These are phyloP conservation scores for Lepiota brunneoincarnata DNA, from an alignment of 768 basidiomycete species.

Conservation along the genomic window DNA sequence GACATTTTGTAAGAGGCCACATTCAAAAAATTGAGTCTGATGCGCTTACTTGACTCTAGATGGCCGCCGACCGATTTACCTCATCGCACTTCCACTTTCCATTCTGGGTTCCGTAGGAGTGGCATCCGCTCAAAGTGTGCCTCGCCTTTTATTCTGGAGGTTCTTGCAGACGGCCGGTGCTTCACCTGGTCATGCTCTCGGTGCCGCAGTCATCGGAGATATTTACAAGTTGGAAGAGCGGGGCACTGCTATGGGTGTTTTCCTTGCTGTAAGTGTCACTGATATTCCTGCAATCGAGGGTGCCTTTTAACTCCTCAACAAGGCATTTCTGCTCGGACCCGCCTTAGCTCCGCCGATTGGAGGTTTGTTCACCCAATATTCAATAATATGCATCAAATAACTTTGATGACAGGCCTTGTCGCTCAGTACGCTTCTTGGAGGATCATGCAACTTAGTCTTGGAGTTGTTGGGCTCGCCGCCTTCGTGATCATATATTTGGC, in stretches of 20 bases:
- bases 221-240: slow-evolving; percentile 61
- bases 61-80: slow-evolving; percentile 58
- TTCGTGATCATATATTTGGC: slow-evolving; percentile 40
- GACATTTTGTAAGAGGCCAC: slow-evolving; percentile 26
- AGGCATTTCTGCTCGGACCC: slow-evolving; percentile 42
- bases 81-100: slow-evolving; percentile 58
- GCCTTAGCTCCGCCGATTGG: slow-evolving; percentile 58
- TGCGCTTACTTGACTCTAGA: slow-evolving; percentile 31
- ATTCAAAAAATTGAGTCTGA: neutral
- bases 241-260: slow-evolving; percentile 53
- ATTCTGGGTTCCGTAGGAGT: slow-evolving; percentile 59
- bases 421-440: slow-evolving; percentile 49
- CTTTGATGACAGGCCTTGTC: neutral
- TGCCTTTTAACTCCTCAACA: neutral
- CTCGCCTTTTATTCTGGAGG: slow-evolving; percentile 53
- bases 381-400: neutral
- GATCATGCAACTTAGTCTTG: slow-evolving; percentile 42
- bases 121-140: slow-evolving; percentile 38
- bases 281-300: too few species aligned
- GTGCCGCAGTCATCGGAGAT: slow-evolving; percentile 55
- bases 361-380: slow-evolving; percentile 27
- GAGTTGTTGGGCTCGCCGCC: slow-evolving; percentile 30
- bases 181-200: slow-evolving; percentile 51
- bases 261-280: slow-evolving; percentile 38
- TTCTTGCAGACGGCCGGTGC: slow-evolving; percentile 64